These are phyloP conservation scores for Colletotrichum australisinense DNA, from an alignment of 2,329 filamentous ascomycete genomes.

Conservation along the genomic window DNA sequence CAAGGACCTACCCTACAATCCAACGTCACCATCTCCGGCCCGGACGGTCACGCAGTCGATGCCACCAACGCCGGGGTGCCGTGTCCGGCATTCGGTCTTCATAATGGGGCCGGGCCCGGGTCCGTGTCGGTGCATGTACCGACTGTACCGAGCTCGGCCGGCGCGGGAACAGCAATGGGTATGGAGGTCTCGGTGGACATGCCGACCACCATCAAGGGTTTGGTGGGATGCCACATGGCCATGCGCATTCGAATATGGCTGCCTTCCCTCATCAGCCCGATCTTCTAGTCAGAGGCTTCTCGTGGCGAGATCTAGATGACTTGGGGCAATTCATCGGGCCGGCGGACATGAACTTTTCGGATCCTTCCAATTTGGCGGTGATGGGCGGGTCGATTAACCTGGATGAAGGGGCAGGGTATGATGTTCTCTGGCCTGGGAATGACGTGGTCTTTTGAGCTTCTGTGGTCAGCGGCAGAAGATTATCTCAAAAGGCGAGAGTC, in stretches of 20 bases:
- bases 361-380: not conserved
- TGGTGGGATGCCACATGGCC: slow-evolving; percentile 51
- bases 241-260: not conserved
- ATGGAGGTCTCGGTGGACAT: not conserved
- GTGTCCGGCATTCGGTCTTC: not conserved
- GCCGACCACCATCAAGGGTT: slow-evolving; percentile 18
- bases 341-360: slow-evolving; percentile 20
- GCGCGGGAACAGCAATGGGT: not conserved
- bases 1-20: slow-evolving; percentile 23
- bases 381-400: slow-evolving; percentile 6
- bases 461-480: not conserved
- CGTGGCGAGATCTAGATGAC: slow-evolving; percentile 70
- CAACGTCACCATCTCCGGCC: not conserved
- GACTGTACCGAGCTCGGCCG: not conserved
- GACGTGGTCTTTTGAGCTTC: slow-evolving; percentile 12
- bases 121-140: not conserved
- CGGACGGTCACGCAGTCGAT: not conserved
- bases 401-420: slow-evolving; percentile 23
- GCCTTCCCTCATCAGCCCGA: slow-evolving; percentile 13
- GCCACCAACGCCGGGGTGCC: not conserved
- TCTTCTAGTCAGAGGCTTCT: slow-evolving; percentile 64
- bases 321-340: slow-evolving; percentile 63
- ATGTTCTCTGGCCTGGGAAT: slow-evolving; percentile 32
- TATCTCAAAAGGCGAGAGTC: too few species aligned
- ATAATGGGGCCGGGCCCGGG: not conserved